These are phyloP conservation scores for Gardenia jasminoides DNA, from an alignment of 257 asterid species.

Conservation along the genomic window DNA sequence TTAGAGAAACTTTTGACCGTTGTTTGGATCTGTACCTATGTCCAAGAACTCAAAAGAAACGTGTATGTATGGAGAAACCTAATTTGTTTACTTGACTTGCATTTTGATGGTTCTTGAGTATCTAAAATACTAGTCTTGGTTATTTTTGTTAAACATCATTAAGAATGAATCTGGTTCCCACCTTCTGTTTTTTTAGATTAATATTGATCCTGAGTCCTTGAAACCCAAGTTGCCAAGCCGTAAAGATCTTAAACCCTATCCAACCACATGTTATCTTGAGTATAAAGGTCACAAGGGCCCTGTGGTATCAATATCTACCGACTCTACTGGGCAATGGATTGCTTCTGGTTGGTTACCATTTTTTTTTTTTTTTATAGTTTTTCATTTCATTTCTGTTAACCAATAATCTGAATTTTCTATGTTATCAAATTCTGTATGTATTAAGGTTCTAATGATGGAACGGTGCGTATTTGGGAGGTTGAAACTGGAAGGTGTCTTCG, in stretches of 20 bases:
- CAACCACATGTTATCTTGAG: conserved; percentile 87
- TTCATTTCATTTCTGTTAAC: background rate
- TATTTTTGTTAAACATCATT: background rate
- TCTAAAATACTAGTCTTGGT: background rate
- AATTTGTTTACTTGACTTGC: background rate
- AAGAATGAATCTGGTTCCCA: background rate
- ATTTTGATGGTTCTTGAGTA: conserved; percentile 1
- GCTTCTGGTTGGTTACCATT: conserved; percentile 73
- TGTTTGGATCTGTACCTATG: conserved; percentile 93
- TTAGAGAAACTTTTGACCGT: conserved; percentile 78
- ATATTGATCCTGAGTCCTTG: conserved; percentile 92
- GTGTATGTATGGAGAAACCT: conserved; percentile 53
- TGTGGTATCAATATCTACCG: conserved; percentile 68
- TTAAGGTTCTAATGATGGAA: conserved; percentile 91
- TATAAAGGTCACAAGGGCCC: conserved; percentile 95
- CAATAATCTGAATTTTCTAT: conserved; percentile 2
- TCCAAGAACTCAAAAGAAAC: conserved; percentile 81
- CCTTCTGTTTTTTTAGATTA: conserved; percentile 49
- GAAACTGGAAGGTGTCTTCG: conserved; percentile 91
- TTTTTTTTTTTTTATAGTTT: background rate
- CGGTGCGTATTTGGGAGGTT: conserved; percentile 96
- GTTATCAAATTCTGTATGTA: conserved; percentile 16
- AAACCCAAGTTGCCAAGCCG: conserved; percentile 95
- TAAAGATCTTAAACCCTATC: conserved; percentile 89
- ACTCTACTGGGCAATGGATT: conserved; percentile 89